Conservation (phyloP, 257 asterid genomes). For the Eustoma russellianum region DNA sequence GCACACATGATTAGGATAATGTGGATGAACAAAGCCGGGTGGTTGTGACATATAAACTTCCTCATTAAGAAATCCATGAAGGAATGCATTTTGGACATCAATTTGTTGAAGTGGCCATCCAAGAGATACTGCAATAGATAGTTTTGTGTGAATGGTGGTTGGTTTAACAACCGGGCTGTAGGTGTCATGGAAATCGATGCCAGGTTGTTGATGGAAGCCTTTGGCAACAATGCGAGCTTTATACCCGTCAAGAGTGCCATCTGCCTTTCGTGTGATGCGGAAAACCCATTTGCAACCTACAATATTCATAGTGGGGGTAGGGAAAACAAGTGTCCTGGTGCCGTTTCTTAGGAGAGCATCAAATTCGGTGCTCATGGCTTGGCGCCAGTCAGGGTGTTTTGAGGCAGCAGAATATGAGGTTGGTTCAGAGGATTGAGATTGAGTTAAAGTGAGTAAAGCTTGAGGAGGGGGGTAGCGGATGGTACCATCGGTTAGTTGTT, state of each 20-base stretch:
- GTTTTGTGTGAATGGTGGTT: background rate
- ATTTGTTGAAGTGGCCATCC: background rate
- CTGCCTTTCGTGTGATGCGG: background rate
- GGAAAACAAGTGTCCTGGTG: constrained; percentile 7
- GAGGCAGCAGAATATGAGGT: background rate
- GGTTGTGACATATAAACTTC: constrained; percentile 1
- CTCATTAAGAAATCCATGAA: background rate
- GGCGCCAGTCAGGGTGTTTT: background rate
- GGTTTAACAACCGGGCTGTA: constrained; percentile 3
- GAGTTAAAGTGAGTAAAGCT: background rate
- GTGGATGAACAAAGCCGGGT: background rate
- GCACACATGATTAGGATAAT: background rate
- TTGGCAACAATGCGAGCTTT: constrained; percentile 7
- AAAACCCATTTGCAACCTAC: no score
- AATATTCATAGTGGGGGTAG: background rate
- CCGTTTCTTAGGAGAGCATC: constrained; percentile 2
- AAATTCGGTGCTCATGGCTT: background rate
- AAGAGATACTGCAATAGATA: background rate
- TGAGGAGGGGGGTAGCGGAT: background rate
- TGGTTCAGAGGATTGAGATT: background rate
- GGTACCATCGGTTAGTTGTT: background rate
- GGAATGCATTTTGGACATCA: background rate
- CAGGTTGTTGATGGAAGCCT: constrained; percentile 6
- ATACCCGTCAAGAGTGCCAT: constrained; percentile 2
- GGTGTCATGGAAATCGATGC: background rate